A percentile compares a stretch with the other conserved stretches of the same genome.
Evolutionary conservation across 2,329 filamentous ascomycete species (phyloP).

Genomic region (Fusarium succisae): DNA sequence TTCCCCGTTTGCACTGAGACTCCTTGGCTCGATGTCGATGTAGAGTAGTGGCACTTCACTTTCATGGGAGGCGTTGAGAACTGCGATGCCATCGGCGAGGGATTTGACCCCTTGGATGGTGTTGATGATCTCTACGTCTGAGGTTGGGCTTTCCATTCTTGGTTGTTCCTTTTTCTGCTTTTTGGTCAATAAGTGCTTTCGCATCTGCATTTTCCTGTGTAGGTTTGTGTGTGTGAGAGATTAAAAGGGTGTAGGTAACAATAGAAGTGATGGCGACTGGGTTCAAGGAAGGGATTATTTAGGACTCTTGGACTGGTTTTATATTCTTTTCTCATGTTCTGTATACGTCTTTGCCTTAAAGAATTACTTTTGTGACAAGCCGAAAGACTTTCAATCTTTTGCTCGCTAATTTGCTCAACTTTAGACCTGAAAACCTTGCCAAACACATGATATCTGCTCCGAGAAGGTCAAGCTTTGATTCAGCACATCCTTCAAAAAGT

Average conservation of each 20-base stretch:
- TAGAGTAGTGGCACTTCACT: background rate
- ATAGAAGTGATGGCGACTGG: too few relatives aligned
- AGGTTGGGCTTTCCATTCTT: too few relatives aligned
- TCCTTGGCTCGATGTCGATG: background rate
- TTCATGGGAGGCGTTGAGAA: background rate
- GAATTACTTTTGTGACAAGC: background rate
- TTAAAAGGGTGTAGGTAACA: background rate
- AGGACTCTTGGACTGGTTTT: background rate
- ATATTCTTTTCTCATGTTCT: accelerated
- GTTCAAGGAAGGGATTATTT: accelerated
- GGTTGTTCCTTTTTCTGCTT: background rate
- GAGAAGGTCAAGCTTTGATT: accelerated
- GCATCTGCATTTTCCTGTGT: background rate
- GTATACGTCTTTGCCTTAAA: accelerated
- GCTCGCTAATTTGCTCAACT: too few relatives aligned
- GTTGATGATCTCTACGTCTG: background rate
- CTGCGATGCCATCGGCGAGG: background rate
- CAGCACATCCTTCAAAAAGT: accelerated
- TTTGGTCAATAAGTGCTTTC: accelerated
- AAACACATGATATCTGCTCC: too few relatives aligned
- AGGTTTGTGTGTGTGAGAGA: accelerated
- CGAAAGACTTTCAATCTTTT: accelerated
- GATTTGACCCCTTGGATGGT: background rate
- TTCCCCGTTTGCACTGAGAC: background rate
- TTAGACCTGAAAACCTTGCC: accelerated